A percentile compares a stretch with the other conserved stretches of the same genome.
Evolutionary conservation across 2,329 filamentous ascomycete genomes (phyloP).

Genomic region (Alternaria tenuissima): DNA sequence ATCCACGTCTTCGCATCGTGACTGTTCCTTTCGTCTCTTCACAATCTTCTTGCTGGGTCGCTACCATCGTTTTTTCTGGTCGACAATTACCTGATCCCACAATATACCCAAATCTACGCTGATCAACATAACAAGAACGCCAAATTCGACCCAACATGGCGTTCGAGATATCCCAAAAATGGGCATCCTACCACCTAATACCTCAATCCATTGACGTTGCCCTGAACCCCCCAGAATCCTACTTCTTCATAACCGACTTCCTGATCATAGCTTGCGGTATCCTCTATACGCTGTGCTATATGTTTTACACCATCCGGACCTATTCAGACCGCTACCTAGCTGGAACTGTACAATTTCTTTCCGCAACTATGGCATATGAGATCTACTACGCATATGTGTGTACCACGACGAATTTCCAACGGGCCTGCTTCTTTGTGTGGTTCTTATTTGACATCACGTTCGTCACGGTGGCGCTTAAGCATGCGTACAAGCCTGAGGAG

Average conservation of each 20-base stretch:
- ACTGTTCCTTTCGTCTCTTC: not conserved
- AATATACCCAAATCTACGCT: not conserved
- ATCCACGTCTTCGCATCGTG: not conserved
- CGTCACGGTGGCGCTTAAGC: slow-evolving; percentile 42
- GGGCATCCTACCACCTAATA: slow-evolving; percentile 58
- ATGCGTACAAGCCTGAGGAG: slow-evolving; percentile 36
- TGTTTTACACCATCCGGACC: slow-evolving; percentile 52
- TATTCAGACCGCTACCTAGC: slow-evolving; percentile 47
- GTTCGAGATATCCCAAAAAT: slow-evolving; percentile 41
- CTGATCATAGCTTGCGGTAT: slow-evolving; percentile 52
- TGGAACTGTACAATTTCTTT: slow-evolving; percentile 43
- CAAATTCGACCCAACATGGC: slow-evolving; percentile 27
- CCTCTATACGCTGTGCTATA: slow-evolving; percentile 53
- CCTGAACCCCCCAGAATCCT: slow-evolving; percentile 50
- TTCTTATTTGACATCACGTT: slow-evolving; percentile 50
- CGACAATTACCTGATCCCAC: not conserved
- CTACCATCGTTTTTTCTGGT: not conserved
- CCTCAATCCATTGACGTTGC: slow-evolving; percentile 60
- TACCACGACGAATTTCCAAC: slow-evolving; percentile 47
- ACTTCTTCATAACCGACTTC: slow-evolving; percentile 53
- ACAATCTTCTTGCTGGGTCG: not conserved
- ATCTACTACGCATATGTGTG: slow-evolving; percentile 52
- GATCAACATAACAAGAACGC: not conserved
- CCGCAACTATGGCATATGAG: slow-evolving; percentile 51
- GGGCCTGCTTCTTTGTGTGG: slow-evolving; percentile 49